phyloP scores from a whole-genome alignment of 768 basidiomycete genomes.

The Suillus luteus region DNA sequence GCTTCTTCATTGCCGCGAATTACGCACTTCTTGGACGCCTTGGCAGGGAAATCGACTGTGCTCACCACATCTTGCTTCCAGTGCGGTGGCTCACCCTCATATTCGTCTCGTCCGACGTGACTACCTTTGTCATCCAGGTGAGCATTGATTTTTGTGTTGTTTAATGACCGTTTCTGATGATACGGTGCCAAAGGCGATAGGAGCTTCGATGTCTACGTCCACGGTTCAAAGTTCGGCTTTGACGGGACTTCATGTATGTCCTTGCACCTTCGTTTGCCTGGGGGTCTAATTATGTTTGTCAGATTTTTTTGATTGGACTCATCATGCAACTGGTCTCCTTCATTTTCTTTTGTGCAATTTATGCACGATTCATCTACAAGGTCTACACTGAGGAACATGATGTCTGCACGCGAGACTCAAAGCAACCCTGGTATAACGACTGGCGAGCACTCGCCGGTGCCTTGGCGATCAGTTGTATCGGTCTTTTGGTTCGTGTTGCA shows the following conservation, averaged over 20 bases:
- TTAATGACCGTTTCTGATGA: background rate
- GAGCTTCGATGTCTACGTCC: conserved; percentile 49
- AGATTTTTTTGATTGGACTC: conserved; percentile 64
- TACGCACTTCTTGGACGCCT: conserved; percentile 68
- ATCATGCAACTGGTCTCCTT: conserved; percentile 58
- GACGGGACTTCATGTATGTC: conserved; percentile 40
- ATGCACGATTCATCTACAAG: conserved; percentile 49
- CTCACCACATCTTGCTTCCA: conserved; percentile 48
- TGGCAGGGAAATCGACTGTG: conserved; percentile 48
- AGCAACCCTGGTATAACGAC: conserved; percentile 49
- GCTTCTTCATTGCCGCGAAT: conserved; percentile 71
- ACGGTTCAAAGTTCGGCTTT: conserved; percentile 31
- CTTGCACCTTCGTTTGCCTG: background rate
- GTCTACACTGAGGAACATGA: conserved; percentile 43
- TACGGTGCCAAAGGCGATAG: conserved; percentile 41
- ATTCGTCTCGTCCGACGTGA: conserved; percentile 64
- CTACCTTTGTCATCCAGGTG: conserved; percentile 69
- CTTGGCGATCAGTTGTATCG: conserved; percentile 58
- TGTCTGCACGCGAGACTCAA: conserved; percentile 42
- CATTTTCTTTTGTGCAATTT: conserved; percentile 48
- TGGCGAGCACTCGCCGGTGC: conserved; percentile 58
- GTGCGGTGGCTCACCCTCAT: conserved; percentile 53
- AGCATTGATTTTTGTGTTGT: background rate
- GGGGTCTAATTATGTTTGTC: background rate
- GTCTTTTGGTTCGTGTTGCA: conserved; percentile 54